Evolutionary conservation across 257 asterid species (phyloP).

Genomic region (Eustoma russellianum): DNA sequence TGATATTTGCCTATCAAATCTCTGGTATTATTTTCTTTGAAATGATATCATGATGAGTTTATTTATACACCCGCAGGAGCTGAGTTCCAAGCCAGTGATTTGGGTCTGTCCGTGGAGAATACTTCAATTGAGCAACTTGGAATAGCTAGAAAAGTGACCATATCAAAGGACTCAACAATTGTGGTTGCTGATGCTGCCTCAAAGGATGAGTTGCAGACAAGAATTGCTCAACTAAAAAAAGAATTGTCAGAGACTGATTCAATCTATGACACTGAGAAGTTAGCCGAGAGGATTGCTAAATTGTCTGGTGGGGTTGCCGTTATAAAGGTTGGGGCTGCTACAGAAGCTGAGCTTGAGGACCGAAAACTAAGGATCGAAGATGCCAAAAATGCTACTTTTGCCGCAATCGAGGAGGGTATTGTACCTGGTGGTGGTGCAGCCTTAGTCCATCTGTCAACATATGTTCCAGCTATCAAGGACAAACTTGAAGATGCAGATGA

Average conservation of each 20-base stretch:
- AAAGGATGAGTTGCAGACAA: conserved; percentile 85
- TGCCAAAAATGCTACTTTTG: conserved; percentile 97
- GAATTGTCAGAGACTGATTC: conserved; percentile 77
- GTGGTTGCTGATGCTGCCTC: conserved; percentile 95
- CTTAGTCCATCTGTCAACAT: conserved; percentile 65
- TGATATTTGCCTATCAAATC: too few relatives aligned
- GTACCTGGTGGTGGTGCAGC: conserved; percentile 99
- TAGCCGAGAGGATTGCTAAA: conserved; percentile 94
- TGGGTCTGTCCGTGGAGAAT: conserved; percentile 77
- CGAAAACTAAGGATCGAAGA: conserved; percentile 89
- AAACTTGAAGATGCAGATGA: conserved; percentile 74
- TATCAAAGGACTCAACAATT: conserved; percentile 76
- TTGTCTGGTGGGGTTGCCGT: conserved; percentile 98
- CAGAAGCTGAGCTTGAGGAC: conserved; percentile 95
- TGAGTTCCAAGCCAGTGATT: conserved; percentile 80
- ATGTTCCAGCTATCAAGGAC: conserved; percentile 80
- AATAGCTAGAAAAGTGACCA: conserved; percentile 73
- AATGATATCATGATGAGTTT: too few relatives aligned
- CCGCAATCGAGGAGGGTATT: conserved; percentile 98
- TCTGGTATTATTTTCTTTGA: too few relatives aligned
- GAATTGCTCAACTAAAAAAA: conserved; percentile 79
- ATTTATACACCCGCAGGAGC: conserved; percentile 48
- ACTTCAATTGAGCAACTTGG: conserved; percentile 79
- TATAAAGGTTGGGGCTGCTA: conserved; percentile 97
- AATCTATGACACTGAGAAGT: conserved; percentile 73